Evolutionary conservation across 108 stramenopile species (phyloP).

Genomic region (Fistulifera solaris): DNA sequence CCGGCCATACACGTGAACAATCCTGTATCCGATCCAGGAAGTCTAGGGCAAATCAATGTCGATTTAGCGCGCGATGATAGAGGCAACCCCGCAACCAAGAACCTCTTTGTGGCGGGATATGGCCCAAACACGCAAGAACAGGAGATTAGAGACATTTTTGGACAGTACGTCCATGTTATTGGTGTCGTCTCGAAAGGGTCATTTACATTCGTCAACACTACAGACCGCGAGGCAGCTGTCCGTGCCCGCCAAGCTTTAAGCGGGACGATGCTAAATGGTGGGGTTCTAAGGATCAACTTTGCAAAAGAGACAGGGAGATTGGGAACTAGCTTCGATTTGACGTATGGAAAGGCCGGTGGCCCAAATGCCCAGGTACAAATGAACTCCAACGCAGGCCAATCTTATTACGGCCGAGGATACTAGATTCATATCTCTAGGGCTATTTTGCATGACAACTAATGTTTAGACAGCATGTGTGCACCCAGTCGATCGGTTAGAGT

Average conservation of each 20-base stretch:
- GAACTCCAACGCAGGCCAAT: background rate
- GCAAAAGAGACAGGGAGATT: conserved; percentile 82
- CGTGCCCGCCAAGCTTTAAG: conserved; percentile 45
- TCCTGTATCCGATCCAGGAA: background rate
- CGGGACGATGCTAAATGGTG: conserved; percentile 65
- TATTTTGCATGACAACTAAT: too few relatives aligned
- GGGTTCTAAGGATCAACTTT: conserved; percentile 74
- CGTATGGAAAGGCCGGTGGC: conserved; percentile 24
- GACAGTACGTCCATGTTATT: conserved; percentile 48
- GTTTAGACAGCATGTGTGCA: too few relatives aligned
- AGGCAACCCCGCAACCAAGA: conserved; percentile 83
- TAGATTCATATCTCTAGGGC: too few relatives aligned
- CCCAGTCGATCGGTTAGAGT: too few relatives aligned
- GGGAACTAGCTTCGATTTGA: conserved; percentile 74
- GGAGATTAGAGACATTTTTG: conserved; percentile 53
- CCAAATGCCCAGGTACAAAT: conserved; percentile 4
- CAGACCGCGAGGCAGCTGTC: conserved; percentile 47
- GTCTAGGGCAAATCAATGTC: background rate
- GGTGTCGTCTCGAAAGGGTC: conserved; percentile 63
- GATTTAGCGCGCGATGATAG: conserved; percentile 63
- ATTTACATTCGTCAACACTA: conserved; percentile 79
- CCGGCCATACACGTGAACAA: background rate
- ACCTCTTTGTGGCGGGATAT: conserved; percentile 82
- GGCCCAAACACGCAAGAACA: conserved; percentile 73
- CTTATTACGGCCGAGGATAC: conserved; percentile 9